Evolutionary conservation across 208 protist genomes (phyloP), one percentile per base, ranked within the genome.

Genomic region (Lotmaria passim): DNA sequence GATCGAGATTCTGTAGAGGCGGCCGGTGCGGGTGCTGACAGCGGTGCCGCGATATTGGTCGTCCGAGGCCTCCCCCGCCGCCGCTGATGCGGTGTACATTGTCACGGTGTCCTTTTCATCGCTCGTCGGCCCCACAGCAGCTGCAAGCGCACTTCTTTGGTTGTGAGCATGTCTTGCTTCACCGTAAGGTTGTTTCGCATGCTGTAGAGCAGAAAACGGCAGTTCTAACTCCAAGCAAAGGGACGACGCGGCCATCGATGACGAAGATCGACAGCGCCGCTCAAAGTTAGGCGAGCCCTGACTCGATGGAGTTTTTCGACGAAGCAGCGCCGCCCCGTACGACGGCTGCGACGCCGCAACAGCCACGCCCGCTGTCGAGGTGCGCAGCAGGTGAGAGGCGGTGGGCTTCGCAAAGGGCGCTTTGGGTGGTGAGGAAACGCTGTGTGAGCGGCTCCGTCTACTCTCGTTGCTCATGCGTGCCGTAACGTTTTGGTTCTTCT

Each of bases 291-390:
- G 11, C 31, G 11, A 41, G 23, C 19, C 1, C 30, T 19, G 23
- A 19, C 2, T 24, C 3, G 47, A 51, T 5, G 51, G 41, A 26
- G 28, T 19, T 15, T 21, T n/a, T n/a, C n/a, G n/a, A 3, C n/a
- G 38, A 23, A 77, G 65, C 41, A 70, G 55, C 3, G 44, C 24
- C 2, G 53, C 38, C 23, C 71, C 71, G 43, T 66, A 77, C 6
- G 71, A 77, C 8, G 71, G 71, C 36, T 33, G 46, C 43, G 71
- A 58, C 0, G 63, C 71, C 21, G 24, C 55, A 14, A 53, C 50
- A 7, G 71, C 44, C 0, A 66, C 46, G 34, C 17, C 41, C n/a
- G 56, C 34, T 1, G 62, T 60, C 3, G 63, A 52, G 8, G 47
- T 19, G 24, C 38, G 55, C 55, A 77, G 48, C 3, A 77, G 36